Percentiles rank a stretch among this genome's conserved stretches.
Evolutionary conservation across 805 yeast genomes (phyloP).

Genomic region (Cyberlindnera subsufficiens): DNA sequence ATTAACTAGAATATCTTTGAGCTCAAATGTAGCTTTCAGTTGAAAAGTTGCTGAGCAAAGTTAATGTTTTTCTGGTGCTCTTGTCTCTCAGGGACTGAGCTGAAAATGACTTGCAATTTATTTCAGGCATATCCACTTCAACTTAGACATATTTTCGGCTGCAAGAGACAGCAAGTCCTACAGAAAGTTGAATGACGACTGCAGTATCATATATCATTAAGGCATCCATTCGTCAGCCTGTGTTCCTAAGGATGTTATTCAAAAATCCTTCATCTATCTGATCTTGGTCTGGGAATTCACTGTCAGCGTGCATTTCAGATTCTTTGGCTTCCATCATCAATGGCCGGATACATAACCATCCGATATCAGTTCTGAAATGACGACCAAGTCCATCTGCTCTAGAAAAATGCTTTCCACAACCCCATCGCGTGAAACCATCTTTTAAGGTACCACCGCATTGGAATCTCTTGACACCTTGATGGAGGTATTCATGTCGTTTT

Average conservation of each 20-base stretch:
- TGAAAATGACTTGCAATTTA: no score
- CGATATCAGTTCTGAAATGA: constrained; percentile 72
- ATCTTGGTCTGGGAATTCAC: no score
- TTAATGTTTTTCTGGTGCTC: no score
- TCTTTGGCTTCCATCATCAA: constrained; percentile 48
- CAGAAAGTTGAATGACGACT: no score
- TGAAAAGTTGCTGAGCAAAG: no score
- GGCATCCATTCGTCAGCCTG: not conserved
- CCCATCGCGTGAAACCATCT: constrained; percentile 61
- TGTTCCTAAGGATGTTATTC: not conserved
- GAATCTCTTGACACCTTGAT: constrained; percentile 65
- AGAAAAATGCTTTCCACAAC: constrained; percentile 69
- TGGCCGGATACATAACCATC: constrained; percentile 62
- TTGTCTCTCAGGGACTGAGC: no score
- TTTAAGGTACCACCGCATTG: constrained; percentile 56
- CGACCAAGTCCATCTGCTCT: constrained; percentile 74
- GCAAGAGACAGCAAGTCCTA: no score
- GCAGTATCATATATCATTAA: no score
- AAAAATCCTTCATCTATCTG: not conserved
- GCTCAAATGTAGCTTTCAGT: no score
- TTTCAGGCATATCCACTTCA: no score
- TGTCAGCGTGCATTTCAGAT: constrained; percentile 1
- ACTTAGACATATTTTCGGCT: no score
- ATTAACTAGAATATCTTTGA: no score
- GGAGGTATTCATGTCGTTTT: constrained; percentile 71